These are phyloP conservation scores for Clathrus columnatus DNA, from an alignment of 768 basidiomycete species.

Conservation along the genomic window DNA sequence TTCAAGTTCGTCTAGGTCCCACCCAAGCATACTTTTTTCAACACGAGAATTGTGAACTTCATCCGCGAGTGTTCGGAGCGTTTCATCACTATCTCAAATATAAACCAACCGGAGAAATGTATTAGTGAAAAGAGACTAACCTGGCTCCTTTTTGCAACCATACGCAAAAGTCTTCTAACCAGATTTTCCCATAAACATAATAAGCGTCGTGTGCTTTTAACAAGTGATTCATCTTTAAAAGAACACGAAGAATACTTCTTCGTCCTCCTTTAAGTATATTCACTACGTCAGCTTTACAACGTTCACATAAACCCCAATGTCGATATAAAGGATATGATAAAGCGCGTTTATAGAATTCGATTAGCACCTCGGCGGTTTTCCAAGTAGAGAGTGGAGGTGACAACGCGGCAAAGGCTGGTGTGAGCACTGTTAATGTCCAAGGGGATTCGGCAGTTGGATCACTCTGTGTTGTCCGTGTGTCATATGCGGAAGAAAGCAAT, in stretches of 20 bases:
- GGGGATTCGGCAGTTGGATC: constrained; percentile 85
- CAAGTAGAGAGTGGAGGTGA: constrained; percentile 45
- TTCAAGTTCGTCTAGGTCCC: constrained; percentile 66
- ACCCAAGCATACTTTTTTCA: constrained; percentile 50
- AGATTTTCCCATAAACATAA: constrained; percentile 81
- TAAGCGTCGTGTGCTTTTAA: constrained; percentile 80
- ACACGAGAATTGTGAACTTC: constrained; percentile 34
- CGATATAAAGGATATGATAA: constrained; percentile 74
- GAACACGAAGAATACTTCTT: constrained; percentile 50
- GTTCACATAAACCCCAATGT: constrained; percentile 65
- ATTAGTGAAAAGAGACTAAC: constrained; percentile 33
- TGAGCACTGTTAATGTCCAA: constrained; percentile 71
- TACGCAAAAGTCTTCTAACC: constrained; percentile 79
- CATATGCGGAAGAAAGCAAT: constrained; percentile 76
- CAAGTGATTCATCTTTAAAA: constrained; percentile 64
- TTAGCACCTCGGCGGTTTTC: neutral
- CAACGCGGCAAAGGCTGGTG: constrained; percentile 75
- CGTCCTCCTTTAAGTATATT: constrained; percentile 49
- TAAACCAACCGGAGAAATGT: neutral
- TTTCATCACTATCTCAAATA: constrained; percentile 41
- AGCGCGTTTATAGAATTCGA: constrained; percentile 57
- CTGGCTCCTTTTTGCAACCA: constrained; percentile 67
- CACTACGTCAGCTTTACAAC: constrained; percentile 58
- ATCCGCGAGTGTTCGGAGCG: constrained; percentile 38
- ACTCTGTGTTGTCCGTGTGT: constrained; percentile 63